Conservation (phyloP, 208 protist species). For the Trypanosoma congolense region DNA sequence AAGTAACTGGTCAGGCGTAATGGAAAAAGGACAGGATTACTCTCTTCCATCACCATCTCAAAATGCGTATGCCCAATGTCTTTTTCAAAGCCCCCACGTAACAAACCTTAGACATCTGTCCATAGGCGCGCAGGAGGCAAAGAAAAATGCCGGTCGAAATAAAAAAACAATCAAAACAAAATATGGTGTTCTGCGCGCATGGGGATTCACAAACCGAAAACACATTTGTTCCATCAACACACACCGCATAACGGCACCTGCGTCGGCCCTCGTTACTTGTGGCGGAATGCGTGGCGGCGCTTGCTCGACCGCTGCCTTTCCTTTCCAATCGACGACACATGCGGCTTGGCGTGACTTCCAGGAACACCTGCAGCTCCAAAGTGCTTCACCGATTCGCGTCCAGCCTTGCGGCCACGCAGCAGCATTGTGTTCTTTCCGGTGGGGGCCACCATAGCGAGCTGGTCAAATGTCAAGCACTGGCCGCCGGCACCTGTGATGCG, state of each 20-base stretch:
- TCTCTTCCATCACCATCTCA: no score
- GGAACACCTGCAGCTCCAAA: conserved; percentile 97
- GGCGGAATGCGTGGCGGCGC: conserved; percentile 46
- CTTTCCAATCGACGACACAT: conserved; percentile 33
- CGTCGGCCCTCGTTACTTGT: conserved; percentile 34
- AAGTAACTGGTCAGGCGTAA: no score
- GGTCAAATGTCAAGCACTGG: conserved; percentile 99
- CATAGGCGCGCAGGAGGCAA: background rate
- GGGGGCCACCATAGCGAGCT: conserved; percentile 96
- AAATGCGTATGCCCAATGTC: no score
- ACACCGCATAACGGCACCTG: no score
- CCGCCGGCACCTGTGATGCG: conserved; percentile 98
- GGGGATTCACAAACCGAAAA: background rate
- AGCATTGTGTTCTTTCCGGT: conserved; percentile 97
- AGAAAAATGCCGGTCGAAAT: conserved; percentile 7
- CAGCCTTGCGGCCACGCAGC: conserved; percentile 93
- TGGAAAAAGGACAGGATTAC: no score
- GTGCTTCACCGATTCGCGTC: conserved; percentile 96
- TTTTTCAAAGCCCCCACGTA: no score
- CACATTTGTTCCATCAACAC: no score
- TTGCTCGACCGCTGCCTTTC: conserved; percentile 12
- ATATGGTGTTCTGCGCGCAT: background rate
- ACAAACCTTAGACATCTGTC: no score
- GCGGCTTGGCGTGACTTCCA: conserved; percentile 87
- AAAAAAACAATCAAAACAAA: conserved; percentile 16